Evolutionary conservation across 2,329 filamentous ascomycete species (phyloP).

Genomic region (Aspergillus unguis): DNA sequence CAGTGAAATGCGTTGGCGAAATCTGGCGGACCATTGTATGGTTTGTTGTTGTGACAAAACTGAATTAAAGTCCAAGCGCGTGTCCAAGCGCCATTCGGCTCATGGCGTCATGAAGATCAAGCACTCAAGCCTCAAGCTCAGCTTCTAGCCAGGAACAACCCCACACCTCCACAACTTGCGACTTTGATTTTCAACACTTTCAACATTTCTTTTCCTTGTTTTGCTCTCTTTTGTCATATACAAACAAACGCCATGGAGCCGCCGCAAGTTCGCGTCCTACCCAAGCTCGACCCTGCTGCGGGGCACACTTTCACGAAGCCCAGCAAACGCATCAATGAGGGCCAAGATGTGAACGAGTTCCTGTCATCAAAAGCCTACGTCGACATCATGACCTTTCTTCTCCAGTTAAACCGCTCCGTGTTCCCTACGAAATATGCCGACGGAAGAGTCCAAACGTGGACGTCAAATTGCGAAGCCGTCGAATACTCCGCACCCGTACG

Average conservation of each 20-base stretch:
- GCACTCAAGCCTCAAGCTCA: not conserved
- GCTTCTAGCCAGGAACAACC: constrained; percentile 1
- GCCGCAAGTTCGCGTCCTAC: constrained; percentile 36
- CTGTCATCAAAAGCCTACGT: constrained; percentile 77
- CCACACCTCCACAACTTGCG: not conserved
- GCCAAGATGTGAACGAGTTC: constrained; percentile 76
- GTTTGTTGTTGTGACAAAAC: not conserved
- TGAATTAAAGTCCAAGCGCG: not conserved
- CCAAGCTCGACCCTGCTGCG: constrained; percentile 46
- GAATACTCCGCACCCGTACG: constrained; percentile 58
- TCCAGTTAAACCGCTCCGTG: constrained; percentile 86
- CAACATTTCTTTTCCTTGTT: not conserved
- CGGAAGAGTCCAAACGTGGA: constrained; percentile 50
- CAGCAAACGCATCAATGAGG: constrained; percentile 78
- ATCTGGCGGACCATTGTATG: not conserved
- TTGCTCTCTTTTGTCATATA: not conserved
- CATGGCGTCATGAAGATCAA: constrained; percentile 6
- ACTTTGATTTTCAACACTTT: not conserved
- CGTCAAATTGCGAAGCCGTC: constrained; percentile 38
- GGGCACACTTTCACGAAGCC: constrained; percentile 64
- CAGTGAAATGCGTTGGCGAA: not conserved
- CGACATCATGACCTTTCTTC: constrained; percentile 80
- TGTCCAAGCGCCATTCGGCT: not conserved
- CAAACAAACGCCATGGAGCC: constrained; percentile 22
- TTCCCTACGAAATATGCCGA: constrained; percentile 61